These are phyloP conservation scores for Euptelea pleiosperma DNA, from an alignment of 164 flowering plant species.

Conservation along the genomic window DNA sequence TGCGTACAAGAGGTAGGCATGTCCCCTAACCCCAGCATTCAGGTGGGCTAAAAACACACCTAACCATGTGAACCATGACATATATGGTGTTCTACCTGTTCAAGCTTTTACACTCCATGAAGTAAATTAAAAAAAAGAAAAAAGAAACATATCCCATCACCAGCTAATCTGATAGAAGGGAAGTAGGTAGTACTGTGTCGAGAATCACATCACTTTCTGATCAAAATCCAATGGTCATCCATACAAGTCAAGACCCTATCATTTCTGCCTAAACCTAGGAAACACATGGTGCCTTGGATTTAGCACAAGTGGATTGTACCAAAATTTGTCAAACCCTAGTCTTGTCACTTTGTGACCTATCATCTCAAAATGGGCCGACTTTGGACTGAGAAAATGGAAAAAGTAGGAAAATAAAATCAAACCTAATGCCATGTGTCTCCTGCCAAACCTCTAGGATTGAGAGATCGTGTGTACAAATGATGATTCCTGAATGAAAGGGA, in stretches of 20 bases:
- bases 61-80: too few relatives aligned
- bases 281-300: not conserved
- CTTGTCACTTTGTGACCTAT: not conserved
- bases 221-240: not conserved
- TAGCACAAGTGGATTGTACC: not conserved
- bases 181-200: not conserved
- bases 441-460: conserved; percentile 12
- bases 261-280: not conserved
- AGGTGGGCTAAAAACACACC: too few relatives aligned
- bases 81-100: too few relatives aligned
- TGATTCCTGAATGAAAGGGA: conserved; percentile 23
- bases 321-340: not conserved
- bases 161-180: not conserved
- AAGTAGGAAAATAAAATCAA: not conserved
- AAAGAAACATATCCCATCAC: not conserved
- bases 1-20: too few relatives aligned
- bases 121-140: too few relatives aligned
- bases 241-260: not conserved
- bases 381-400: not conserved
- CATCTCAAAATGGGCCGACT: not conserved
- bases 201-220: not conserved
- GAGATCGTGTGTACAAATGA: conserved; percentile 25
- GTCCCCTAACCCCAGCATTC: too few relatives aligned
- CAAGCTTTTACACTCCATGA: too few relatives aligned
- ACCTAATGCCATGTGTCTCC: not conserved